Percentiles rank a stretch among this genome's conserved stretches.
Evolutionary conservation across 2,329 filamentous ascomycete genomes (phyloP).

Genomic region (Amesomyces nigricolor): DNA sequence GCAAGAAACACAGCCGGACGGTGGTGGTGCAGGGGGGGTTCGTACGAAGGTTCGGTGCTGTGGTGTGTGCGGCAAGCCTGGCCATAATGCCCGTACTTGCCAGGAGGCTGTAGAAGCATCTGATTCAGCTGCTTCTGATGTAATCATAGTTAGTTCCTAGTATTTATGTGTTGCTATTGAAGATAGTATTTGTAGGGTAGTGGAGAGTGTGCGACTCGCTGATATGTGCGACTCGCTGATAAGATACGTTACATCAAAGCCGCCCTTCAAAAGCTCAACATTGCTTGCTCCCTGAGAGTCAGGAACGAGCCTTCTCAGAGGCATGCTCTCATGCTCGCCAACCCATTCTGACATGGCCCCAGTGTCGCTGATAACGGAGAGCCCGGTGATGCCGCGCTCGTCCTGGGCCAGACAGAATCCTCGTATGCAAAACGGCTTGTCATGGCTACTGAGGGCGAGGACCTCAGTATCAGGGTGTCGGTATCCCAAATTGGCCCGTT

Average conservation of each 20-base stretch:
- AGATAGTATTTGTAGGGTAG: too few species aligned
- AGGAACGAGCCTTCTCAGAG: background rate
- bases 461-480: background rate
- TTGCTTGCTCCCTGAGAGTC: background rate
- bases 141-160: too few species aligned
- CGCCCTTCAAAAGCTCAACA: background rate
- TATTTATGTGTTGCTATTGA: too few species aligned
- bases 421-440: background rate
- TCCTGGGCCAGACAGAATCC: background rate
- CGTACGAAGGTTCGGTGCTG: too few species aligned
- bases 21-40: too few species aligned
- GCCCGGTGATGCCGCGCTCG: background rate
- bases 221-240: too few species aligned
- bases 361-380: background rate
- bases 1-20: too few species aligned
- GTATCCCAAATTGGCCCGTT: background rate
- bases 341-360: background rate
- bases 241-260: background rate
- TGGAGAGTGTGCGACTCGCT: too few species aligned
- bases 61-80: too few species aligned
- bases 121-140: too few species aligned
- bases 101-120: too few species aligned
- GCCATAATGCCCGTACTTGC: too few species aligned
- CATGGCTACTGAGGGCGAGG: background rate
- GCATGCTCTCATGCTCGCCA: background rate